Conservation (phyloP, 1,284 basidiomycete genomes). For the Boletellus dicymbophilus region DNA sequence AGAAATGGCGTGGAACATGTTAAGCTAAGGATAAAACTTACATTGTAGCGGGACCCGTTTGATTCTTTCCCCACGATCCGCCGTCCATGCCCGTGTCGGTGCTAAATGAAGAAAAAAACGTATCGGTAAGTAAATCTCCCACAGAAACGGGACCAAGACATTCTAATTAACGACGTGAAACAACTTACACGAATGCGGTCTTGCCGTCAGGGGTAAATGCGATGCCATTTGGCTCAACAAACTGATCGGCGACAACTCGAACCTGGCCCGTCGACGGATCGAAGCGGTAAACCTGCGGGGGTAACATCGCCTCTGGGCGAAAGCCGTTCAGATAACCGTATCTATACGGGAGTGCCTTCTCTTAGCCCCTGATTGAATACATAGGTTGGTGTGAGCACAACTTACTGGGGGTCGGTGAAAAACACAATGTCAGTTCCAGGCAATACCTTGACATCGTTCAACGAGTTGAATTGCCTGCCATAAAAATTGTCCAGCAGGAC, state of each 20-base stretch:
- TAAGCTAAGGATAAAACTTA: constrained; percentile 33
- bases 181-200: constrained; percentile 64
- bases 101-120: too few species aligned
- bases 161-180: too few species aligned
- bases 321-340: constrained; percentile 69
- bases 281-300: constrained; percentile 75
- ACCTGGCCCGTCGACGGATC: constrained; percentile 64
- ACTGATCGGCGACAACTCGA: constrained; percentile 70
- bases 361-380: too few species aligned
- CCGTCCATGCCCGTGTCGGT: constrained; percentile 51
- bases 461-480: constrained; percentile 79
- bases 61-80: constrained; percentile 58
- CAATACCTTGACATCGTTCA: constrained; percentile 79
- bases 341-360: constrained; percentile 36
- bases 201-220: constrained; percentile 68
- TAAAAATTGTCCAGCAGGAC: constrained; percentile 71
- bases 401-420: constrained; percentile 64
- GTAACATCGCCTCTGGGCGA: constrained; percentile 62
- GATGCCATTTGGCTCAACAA: constrained; percentile 65
- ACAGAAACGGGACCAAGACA: constrained; percentile 3
- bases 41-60: constrained; percentile 70
- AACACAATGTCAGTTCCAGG: constrained; percentile 61
- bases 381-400: too few species aligned
- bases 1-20: too few species aligned
- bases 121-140: not conserved